These are phyloP conservation scores for Strobilomyces confusus DNA, from an alignment of 768 basidiomycete species.

Conservation along the genomic window DNA sequence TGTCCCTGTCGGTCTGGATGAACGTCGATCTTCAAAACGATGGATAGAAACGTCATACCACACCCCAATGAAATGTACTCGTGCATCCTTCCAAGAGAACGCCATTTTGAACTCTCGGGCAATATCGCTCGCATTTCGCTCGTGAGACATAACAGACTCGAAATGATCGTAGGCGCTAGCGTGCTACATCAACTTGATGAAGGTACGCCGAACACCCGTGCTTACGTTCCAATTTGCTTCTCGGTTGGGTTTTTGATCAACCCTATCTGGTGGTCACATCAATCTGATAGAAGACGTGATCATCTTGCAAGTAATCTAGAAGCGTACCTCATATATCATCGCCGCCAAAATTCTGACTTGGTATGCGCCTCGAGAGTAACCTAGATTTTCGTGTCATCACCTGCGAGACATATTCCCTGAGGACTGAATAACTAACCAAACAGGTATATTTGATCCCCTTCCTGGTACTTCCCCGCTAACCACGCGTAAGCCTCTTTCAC, in stretches of 20 bases:
- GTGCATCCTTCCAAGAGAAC: conserved; percentile 40
- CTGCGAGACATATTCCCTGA: too few relatives aligned
- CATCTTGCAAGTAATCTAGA: neutral
- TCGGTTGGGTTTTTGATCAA: conserved; percentile 27
- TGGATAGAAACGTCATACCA: conserved; percentile 32
- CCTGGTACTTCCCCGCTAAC: conserved; percentile 6
- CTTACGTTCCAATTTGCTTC: conserved; percentile 32
- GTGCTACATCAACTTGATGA: neutral
- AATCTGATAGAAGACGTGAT: neutral
- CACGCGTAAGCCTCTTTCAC: conserved; percentile 5
- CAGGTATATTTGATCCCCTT: conserved; percentile 8
- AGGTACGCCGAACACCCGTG: neutral
- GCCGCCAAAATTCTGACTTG: conserved; percentile 6
- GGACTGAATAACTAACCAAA: conserved; percentile 1
- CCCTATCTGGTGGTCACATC: conserved; percentile 27
- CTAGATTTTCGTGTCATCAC: neutral
- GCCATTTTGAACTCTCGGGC: conserved; percentile 39
- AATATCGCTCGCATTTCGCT: conserved; percentile 14
- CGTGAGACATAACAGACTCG: conserved; percentile 10
- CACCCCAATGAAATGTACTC: conserved; percentile 50
- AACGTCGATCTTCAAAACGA: neutral
- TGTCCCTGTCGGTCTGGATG: conserved; percentile 45
- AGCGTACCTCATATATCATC: conserved; percentile 3
- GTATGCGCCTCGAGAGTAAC: conserved; percentile 7
- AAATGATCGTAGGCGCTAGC: conserved; percentile 8